A percentile compares a stretch with the other conserved stretches of the same genome.
Evolutionary conservation across 1,284 basidiomycete genomes (phyloP).

Genomic region (Pseudozyma hubeiensis): DNA sequence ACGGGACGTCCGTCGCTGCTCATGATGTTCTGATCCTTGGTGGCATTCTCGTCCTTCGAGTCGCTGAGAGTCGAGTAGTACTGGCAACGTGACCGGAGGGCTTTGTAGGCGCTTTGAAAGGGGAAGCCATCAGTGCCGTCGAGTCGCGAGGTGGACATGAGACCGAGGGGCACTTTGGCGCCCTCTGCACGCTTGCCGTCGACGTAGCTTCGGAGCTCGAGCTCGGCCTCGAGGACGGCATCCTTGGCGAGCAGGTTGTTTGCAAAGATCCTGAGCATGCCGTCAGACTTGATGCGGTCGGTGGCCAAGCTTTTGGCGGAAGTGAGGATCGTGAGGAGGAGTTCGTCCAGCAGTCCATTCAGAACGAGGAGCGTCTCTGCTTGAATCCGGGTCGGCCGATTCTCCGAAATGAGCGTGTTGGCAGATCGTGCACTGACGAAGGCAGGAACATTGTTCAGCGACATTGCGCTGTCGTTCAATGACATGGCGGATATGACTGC

Average conservation of each 20-base stretch:
- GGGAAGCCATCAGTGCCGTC: constrained; percentile 62
- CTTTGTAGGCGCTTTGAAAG: constrained; percentile 57
- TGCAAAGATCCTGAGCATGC: constrained; percentile 57
- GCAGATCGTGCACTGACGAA: constrained; percentile 61
- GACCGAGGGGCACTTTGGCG: constrained; percentile 57
- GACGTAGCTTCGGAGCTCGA: constrained; percentile 59
- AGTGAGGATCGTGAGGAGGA: constrained; percentile 54
- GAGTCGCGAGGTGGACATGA: constrained; percentile 60
- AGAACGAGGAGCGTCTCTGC: constrained; percentile 56
- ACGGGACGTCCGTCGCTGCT: constrained; percentile 62
- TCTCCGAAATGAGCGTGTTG: constrained; percentile 60
- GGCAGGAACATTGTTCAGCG: constrained; percentile 27
- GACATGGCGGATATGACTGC: constrained; percentile 19
- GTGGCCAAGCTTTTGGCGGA: constrained; percentile 60
- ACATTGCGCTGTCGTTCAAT: constrained; percentile 1
- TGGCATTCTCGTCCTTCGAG: constrained; percentile 47
- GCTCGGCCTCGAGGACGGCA: constrained; percentile 63
- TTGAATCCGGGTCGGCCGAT: constrained; percentile 63
- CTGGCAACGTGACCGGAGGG: constrained; percentile 55
- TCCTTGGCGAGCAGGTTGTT: constrained; percentile 61
- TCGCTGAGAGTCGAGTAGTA: constrained; percentile 62
- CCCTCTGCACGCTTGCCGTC: constrained; percentile 62
- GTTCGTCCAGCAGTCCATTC: constrained; percentile 60
- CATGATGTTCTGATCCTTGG: constrained; percentile 63
- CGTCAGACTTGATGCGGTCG: constrained; percentile 64